Conservation (phyloP, 768 basidiomycete genomes). For the Exidia glandulosa region DNA sequence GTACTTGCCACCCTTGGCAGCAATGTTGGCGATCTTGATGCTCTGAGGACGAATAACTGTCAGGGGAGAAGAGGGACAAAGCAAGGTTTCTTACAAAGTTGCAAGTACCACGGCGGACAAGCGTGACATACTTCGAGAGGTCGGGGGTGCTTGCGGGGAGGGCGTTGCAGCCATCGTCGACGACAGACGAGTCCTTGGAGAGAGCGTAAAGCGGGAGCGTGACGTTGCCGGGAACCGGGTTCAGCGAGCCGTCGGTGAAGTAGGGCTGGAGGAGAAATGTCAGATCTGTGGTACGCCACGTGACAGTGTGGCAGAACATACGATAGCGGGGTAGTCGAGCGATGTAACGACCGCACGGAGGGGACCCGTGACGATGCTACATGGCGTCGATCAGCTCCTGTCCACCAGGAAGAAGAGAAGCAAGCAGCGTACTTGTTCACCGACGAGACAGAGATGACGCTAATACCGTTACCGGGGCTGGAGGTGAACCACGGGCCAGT, state of each 20-base stretch:
- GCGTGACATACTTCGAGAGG: constrained; percentile 16
- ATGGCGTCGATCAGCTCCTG: neutral
- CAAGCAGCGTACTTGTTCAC: constrained; percentile 2
- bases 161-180: constrained; percentile 18
- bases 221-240: constrained; percentile 7
- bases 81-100: neutral
- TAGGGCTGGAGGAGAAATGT: neutral
- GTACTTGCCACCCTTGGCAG: constrained; percentile 8
- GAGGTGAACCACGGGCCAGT: constrained; percentile 1
- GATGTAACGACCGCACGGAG: neutral
- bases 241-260: constrained; percentile 13
- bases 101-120: constrained; percentile 23
- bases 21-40: constrained; percentile 14
- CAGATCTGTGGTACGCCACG: neutral
- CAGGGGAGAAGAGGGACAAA: neutral
- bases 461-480: neutral
- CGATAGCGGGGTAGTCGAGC: neutral
- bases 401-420: neutral
- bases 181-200: constrained; percentile 14
- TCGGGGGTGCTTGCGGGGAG: constrained; percentile 15
- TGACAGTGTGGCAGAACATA: no score
- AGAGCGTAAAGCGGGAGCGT: constrained; percentile 19
- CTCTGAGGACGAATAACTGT: neutral
- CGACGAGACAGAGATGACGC: constrained; percentile 3
- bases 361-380: neutral